Evolutionary conservation across 768 basidiomycete genomes (phyloP).

Genomic region (Suillus americanus): DNA sequence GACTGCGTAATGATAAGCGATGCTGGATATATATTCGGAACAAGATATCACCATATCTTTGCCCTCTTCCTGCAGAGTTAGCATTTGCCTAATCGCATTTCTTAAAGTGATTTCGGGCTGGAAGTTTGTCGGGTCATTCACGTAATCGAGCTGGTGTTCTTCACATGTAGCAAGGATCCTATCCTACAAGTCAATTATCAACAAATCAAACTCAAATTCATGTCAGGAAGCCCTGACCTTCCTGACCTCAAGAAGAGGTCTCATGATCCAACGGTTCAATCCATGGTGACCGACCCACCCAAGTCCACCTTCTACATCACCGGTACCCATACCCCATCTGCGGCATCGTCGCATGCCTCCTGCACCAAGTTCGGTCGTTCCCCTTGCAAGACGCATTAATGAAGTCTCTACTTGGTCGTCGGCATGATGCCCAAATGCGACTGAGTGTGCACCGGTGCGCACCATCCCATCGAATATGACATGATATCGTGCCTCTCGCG

Average conservation of each 20-base stretch:
- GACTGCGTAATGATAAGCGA: conserved; percentile 3
- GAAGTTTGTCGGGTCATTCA: conserved; percentile 70
- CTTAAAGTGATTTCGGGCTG: conserved; percentile 71
- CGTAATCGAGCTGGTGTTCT: conserved; percentile 56
- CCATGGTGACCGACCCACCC: conserved; percentile 52
- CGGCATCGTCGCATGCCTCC: conserved; percentile 68
- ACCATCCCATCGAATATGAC: conserved; percentile 50
- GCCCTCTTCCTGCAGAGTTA: conserved; percentile 23
- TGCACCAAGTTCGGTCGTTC: conserved; percentile 55
- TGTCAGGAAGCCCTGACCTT: conserved; percentile 49
- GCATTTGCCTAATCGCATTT: conserved; percentile 64
- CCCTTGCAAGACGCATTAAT: conserved; percentile 63
- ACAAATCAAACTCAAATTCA: background rate
- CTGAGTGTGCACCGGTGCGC: conserved; percentile 31
- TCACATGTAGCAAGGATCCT: conserved; percentile 81
- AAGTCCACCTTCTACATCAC: conserved; percentile 27
- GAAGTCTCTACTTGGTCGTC: conserved; percentile 87
- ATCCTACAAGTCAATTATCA: conserved; percentile 44
- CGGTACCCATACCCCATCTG: conserved; percentile 77
- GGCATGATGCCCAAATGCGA: conserved; percentile 75
- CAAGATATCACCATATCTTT: conserved; percentile 1
- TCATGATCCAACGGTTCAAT: conserved; percentile 66
- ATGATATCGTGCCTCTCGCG: conserved; percentile 60
- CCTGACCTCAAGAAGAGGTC: conserved; percentile 64
- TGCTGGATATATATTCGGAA: background rate